Percentiles rank a stretch among this genome's conserved stretches.
Conservation (phyloP, 306 rosid genomes). For the Ormosia emarginata region DNA sequence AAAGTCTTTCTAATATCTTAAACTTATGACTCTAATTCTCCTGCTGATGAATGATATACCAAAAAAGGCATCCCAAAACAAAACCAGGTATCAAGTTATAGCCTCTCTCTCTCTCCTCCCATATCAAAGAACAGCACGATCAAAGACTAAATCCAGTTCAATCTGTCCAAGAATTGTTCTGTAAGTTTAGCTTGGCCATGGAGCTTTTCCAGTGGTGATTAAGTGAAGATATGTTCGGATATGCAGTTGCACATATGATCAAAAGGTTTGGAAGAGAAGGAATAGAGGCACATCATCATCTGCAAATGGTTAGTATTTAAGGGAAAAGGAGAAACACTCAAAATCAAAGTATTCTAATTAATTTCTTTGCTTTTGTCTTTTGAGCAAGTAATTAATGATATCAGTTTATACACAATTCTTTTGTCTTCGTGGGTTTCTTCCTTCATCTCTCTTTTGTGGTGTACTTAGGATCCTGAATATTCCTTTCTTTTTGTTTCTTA, state of each 20-base stretch:
- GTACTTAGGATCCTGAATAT: background rate
- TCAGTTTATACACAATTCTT: background rate
- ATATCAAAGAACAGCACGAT: conserved; percentile 10
- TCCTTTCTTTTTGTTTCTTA: background rate
- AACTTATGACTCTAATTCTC: conserved; percentile 34
- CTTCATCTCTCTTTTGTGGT: background rate
- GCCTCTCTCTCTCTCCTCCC: background rate
- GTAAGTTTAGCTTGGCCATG: background rate
- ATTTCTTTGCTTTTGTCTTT: background rate
- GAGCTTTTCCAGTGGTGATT: background rate
- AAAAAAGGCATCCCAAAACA: conserved; percentile 21
- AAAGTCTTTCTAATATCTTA: conserved; percentile 23
- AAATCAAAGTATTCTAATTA: background rate
- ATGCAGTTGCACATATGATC: conserved; percentile 12
- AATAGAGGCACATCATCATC: conserved; percentile 21
- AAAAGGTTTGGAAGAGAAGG: background rate
- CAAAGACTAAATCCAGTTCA: conserved; percentile 5
- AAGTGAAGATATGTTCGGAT: background rate
- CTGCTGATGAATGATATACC: conserved; percentile 29
- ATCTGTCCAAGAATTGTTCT: background rate
- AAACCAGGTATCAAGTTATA: conserved; percentile 15
- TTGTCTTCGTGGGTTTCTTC: background rate
- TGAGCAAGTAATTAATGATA: background rate
- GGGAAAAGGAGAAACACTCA: background rate
- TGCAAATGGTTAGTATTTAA: conserved; percentile 24